These are phyloP conservation scores for Xerocomus cyaneibrunnescens DNA, from an alignment of 1,284 basidiomycete species.

Conservation along the genomic window DNA sequence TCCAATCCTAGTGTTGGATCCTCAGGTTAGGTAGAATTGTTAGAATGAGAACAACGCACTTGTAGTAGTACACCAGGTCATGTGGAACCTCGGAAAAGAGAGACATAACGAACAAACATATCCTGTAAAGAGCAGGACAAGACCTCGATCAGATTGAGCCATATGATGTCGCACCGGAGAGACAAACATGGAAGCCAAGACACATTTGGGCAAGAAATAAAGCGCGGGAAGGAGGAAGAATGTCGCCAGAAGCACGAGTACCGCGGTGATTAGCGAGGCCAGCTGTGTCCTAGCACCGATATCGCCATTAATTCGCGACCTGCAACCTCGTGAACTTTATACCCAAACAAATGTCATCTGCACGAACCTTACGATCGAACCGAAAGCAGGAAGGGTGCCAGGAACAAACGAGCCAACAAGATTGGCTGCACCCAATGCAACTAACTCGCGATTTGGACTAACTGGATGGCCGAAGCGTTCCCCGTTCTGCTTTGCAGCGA, in stretches of 20 bases:
- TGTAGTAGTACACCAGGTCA: slow-evolving; percentile 81
- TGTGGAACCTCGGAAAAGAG: slow-evolving; percentile 87
- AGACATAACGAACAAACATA: slow-evolving; percentile 80
- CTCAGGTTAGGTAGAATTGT: background rate
- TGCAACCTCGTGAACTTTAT: slow-evolving; percentile 28
- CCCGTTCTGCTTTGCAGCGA: slow-evolving; percentile 85
- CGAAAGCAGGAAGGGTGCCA: slow-evolving; percentile 85
- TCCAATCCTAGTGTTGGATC: slow-evolving; percentile 56
- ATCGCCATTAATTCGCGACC: slow-evolving; percentile 83
- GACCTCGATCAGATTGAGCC: slow-evolving; percentile 6
- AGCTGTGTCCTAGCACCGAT: slow-evolving; percentile 87
- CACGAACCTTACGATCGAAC: slow-evolving; percentile 78
- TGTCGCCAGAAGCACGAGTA: slow-evolving; percentile 75
- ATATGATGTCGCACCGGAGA: background rate
- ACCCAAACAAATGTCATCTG: background rate
- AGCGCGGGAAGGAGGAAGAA: slow-evolving; percentile 84
- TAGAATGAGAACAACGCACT: slow-evolving; percentile 44
- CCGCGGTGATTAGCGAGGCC: slow-evolving; percentile 78
- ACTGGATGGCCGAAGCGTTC: slow-evolving; percentile 84
- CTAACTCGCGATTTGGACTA: slow-evolving; percentile 89
- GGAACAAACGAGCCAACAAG: slow-evolving; percentile 77
- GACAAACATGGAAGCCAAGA: slow-evolving; percentile 74
- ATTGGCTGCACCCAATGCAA: slow-evolving; percentile 85
- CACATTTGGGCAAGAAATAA: slow-evolving; percentile 78
- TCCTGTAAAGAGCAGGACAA: slow-evolving; percentile 41